Percentiles rank a stretch among this genome's conserved stretches.
Conservation (phyloP, 2,329 filamentous ascomycete species). For the Penicillium sp. region DNA sequence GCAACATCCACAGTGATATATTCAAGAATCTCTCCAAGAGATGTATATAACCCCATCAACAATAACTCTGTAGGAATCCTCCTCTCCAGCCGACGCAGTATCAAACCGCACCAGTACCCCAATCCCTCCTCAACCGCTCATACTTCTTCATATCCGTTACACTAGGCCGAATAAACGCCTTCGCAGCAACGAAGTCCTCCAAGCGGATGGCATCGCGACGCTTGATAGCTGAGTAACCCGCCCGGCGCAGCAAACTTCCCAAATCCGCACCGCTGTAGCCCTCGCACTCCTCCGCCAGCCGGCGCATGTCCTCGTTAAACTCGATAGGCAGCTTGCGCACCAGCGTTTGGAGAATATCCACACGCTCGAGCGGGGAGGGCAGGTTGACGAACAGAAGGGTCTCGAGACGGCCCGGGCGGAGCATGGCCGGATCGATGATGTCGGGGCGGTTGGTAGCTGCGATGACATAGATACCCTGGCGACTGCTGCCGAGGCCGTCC, state of each 20-base stretch:
- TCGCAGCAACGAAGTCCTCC: slow-evolving; percentile 46
- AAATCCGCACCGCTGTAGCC: slow-evolving; percentile 76
- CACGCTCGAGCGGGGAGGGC: slow-evolving; percentile 74
- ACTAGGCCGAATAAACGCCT: slow-evolving; percentile 48
- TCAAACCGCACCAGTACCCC: slow-evolving; percentile 44
- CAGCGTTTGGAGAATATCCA: slow-evolving; percentile 78
- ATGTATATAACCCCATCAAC: neutral
- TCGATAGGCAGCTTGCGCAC: slow-evolving; percentile 54
- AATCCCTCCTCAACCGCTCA: slow-evolving; percentile 55
- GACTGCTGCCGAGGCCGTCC: slow-evolving; percentile 73
- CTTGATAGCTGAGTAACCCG: slow-evolving; percentile 59
- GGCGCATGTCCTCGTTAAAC: slow-evolving; percentile 58
- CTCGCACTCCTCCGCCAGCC: slow-evolving; percentile 70
- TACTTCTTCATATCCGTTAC: slow-evolving; percentile 62
- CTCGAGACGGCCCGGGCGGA: slow-evolving; percentile 85
- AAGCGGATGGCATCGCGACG: slow-evolving; percentile 51
- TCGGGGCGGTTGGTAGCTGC: slow-evolving; percentile 94
- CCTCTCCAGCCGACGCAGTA: neutral
- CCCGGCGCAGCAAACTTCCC: slow-evolving; percentile 59
- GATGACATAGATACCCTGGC: slow-evolving; percentile 88
- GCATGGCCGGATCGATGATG: slow-evolving; percentile 94
- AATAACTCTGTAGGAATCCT: neutral
- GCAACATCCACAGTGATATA: neutral
- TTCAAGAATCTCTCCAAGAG: too few species aligned
- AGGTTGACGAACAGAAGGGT: slow-evolving; percentile 88